Percentiles rank a stretch among this genome's conserved stretches.
phyloP scores from a whole-genome alignment of 306 rosid genomes.

The Gastrolobium bilobum region DNA sequence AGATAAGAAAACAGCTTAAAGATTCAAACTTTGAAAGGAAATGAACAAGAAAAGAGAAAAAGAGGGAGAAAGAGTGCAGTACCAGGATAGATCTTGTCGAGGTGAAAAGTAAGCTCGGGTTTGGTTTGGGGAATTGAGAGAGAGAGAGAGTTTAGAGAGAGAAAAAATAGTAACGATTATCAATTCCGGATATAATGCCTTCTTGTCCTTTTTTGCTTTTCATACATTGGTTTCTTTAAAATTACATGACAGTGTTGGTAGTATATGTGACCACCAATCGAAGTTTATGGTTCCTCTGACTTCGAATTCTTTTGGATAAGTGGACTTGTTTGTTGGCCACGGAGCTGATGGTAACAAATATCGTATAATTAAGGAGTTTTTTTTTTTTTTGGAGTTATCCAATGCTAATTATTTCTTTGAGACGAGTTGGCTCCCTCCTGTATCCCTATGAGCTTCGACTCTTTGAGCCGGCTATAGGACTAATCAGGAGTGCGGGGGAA shows the following conservation, averaged over 20 bases:
- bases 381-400: no score
- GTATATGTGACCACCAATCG: conserved; percentile 29
- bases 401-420: no score
- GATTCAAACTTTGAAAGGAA: conserved; percentile 38
- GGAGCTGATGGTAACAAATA: no score
- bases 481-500: no score
- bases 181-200: conserved; percentile 45
- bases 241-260: neutral
- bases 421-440: no score
- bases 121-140: conserved; percentile 50
- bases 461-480: no score
- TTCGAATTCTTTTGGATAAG: neutral
- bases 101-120: conserved; percentile 43
- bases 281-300: neutral
- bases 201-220: conserved; percentile 53
- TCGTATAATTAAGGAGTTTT: no score
- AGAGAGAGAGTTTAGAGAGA: conserved; percentile 49
- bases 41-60: neutral
- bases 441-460: no score
- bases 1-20: neutral
- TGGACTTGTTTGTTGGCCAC: neutral
- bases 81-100: conserved; percentile 73
- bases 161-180: conserved; percentile 45
- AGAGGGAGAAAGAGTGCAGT: conserved; percentile 43
- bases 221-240: conserved; percentile 31